Evolutionary conservation across 2,329 filamentous ascomycete genomes (phyloP).

Genomic region (Thelonectria olida): DNA sequence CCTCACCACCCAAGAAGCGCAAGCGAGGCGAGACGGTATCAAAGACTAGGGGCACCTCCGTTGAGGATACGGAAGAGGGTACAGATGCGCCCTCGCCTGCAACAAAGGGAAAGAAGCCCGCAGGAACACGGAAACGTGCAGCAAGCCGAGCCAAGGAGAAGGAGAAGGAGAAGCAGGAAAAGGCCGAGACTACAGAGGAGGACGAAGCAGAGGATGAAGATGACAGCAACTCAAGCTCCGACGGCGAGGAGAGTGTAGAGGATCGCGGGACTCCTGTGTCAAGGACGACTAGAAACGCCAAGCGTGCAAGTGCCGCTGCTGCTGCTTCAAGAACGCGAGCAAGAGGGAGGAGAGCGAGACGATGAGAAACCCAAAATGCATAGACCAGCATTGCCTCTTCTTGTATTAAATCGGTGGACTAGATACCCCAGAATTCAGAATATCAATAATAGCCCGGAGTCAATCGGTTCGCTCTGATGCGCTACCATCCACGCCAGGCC

Average conservation of each 20-base stretch:
- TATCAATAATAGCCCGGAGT: neutral
- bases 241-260: constrained; percentile 46
- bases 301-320: constrained; percentile 30
- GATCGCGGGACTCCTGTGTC: constrained; percentile 51
- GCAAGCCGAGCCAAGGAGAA: constrained; percentile 53
- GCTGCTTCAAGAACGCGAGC: constrained; percentile 38
- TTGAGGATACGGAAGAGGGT: constrained; percentile 59
- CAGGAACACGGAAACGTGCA: constrained; percentile 54
- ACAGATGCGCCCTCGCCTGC: constrained; percentile 50
- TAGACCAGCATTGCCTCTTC: neutral
- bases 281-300: constrained; percentile 47
- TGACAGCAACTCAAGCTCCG: constrained; percentile 45
- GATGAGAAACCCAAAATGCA: constrained; percentile 17
- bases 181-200: constrained; percentile 46
- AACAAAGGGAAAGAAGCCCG: constrained; percentile 52
- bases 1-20: constrained; percentile 52
- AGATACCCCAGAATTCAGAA: constrained; percentile 16
- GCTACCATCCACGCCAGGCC: neutral
- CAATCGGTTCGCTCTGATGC: neutral
- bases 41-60: constrained; percentile 53
- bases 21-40: constrained; percentile 53
- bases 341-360: constrained; percentile 43
- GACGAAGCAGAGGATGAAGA: constrained; percentile 49
- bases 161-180: constrained; percentile 31
- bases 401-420: neutral